These are phyloP conservation scores for Rostrohypoxylon terebratum DNA, from an alignment of 495 filamentous ascomycete genomes.

Conservation along the genomic window DNA sequence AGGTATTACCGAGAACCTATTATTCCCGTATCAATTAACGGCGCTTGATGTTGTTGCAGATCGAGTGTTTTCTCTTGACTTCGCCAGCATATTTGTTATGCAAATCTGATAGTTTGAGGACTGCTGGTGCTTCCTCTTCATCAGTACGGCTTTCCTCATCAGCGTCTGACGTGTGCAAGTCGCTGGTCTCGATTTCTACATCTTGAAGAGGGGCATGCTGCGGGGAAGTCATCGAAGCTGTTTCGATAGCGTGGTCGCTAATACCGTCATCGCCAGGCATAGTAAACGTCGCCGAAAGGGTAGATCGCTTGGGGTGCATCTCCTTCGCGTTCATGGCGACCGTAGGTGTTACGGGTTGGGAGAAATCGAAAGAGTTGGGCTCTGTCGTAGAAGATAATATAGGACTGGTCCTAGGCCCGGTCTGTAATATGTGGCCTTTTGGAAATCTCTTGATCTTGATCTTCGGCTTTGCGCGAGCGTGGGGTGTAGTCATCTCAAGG, in stretches of 20 bases:
- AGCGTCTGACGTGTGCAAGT: conserved; percentile 48
- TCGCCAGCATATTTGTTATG: not conserved
- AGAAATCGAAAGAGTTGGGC: conserved; percentile 50
- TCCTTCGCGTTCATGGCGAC: conserved; percentile 3
- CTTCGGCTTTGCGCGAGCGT: conserved; percentile 36
- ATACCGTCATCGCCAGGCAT: not conserved
- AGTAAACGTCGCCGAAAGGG: conserved; percentile 18
- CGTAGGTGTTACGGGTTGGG: conserved; percentile 47
- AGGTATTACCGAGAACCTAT: too few relatives aligned
- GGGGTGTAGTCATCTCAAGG: conserved; percentile 52
- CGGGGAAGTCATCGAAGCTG: conserved; percentile 39
- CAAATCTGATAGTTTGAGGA: not conserved
- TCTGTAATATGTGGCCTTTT: conserved; percentile 44
- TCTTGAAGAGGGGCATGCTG: conserved; percentile 26
- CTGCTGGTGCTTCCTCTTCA: conserved; percentile 28
- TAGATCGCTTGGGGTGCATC: conserved; percentile 5
- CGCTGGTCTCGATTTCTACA: conserved; percentile 39
- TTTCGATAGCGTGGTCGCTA: conserved; percentile 22
- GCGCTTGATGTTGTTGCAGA: not conserved
- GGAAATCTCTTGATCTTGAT: conserved; percentile 49
- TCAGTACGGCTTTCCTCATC: conserved; percentile 48
- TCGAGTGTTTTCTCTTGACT: not conserved
- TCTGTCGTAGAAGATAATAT: conserved; percentile 35
- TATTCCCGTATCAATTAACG: not conserved
- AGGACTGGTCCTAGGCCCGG: conserved; percentile 38